Conservation (phyloP, 495 filamentous ascomycete genomes). For the Penicillium lagena region DNA sequence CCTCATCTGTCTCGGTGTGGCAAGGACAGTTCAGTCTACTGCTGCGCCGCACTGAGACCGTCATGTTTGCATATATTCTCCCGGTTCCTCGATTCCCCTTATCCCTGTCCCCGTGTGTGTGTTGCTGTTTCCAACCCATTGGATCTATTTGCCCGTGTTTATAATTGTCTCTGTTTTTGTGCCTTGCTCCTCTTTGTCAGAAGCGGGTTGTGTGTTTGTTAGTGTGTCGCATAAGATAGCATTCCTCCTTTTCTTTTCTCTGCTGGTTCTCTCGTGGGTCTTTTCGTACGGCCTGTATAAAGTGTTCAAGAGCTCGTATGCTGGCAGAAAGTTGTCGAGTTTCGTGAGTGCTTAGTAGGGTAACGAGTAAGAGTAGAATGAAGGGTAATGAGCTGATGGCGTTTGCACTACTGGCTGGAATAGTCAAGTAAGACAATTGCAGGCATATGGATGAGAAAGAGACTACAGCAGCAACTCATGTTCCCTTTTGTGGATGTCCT, state of each 20-base stretch:
- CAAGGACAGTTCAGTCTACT: neutral
- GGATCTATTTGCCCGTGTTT: constrained; percentile 23
- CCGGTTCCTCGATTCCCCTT: constrained; percentile 8
- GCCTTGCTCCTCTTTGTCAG: constrained; percentile 20
- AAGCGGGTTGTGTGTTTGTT: constrained; percentile 21
- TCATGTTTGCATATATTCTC: constrained; percentile 20
- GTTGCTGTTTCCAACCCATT: constrained; percentile 1
- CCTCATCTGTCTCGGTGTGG: constrained; percentile 1
- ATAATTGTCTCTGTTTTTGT: constrained; percentile 20
- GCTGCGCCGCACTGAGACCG: too few species aligned
- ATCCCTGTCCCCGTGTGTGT: constrained; percentile 1
- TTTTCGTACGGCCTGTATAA: neutral
- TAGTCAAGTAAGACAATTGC: too few species aligned
- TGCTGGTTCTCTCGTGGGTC: neutral
- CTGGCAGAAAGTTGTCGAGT: too few species aligned
- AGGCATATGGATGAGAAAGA: too few species aligned
- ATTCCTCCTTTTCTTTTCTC: constrained; percentile 13
- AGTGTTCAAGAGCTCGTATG: too few species aligned
- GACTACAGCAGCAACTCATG: too few species aligned
- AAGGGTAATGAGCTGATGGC: too few species aligned
- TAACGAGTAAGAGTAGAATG: too few species aligned
- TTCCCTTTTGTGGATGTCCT: too few species aligned
- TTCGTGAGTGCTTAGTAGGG: too few species aligned
- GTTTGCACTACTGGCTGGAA: too few species aligned
- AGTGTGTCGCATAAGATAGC: constrained; percentile 28